A percentile compares a stretch with the other conserved stretches of the same genome.
phyloP scores from a whole-genome alignment of 2,329 filamentous ascomycete species.

The Neobulgaria alba region DNA sequence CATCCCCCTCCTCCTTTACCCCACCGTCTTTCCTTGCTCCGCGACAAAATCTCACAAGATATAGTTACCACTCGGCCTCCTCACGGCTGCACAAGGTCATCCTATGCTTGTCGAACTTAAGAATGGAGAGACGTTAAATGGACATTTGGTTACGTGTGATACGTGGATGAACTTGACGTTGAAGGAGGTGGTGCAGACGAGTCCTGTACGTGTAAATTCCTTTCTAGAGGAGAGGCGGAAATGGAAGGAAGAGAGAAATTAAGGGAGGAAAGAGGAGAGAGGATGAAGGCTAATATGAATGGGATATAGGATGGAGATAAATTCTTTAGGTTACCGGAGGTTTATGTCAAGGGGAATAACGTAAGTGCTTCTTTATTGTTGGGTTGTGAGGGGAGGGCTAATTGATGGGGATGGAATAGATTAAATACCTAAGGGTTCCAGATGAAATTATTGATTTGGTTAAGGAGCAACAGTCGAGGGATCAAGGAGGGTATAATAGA shows the following conservation, averaged over 20 bases:
- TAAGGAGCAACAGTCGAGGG: constrained; percentile 66
- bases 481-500: constrained; percentile 41
- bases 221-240: not conserved
- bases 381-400: constrained; percentile 7
- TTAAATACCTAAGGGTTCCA: constrained; percentile 94
- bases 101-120: constrained; percentile 97
- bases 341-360: constrained; percentile 96
- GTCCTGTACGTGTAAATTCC: constrained; percentile 47
- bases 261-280: not conserved
- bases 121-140: constrained; percentile 95
- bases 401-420: constrained; percentile 38
- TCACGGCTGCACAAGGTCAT: constrained; percentile 93
- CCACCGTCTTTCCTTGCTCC: constrained; percentile 21
- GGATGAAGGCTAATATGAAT: constrained; percentile 5
- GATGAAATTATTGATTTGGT: constrained; percentile 94
- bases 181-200: constrained; percentile 95
- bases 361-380: constrained; percentile 38
- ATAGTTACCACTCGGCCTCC: constrained; percentile 67
- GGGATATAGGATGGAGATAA: constrained; percentile 72
- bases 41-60: not conserved
- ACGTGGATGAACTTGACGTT: constrained; percentile 99
- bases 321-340: constrained; percentile 85
- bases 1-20: not conserved
- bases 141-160: constrained; percentile 91
- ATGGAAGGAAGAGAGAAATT: not conserved